phyloP scores from a whole-genome alignment of 2,329 filamentous ascomycete species.

The Botrytis hyacinthi region DNA sequence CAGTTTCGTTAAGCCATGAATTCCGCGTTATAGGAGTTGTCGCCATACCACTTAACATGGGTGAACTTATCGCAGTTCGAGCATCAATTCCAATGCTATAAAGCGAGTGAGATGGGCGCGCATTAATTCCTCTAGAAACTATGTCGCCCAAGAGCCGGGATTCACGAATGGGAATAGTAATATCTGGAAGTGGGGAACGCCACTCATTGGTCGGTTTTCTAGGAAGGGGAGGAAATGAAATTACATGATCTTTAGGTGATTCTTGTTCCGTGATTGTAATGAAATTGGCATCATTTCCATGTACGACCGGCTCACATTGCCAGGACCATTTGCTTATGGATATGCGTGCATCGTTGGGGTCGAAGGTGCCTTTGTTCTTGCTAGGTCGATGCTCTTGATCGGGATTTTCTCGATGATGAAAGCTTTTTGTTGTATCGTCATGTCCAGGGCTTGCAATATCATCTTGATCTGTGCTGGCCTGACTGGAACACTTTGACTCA shows the following conservation, averaged over 20 bases:
- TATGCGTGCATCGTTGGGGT: slow-evolving; percentile 27
- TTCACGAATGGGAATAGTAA: slow-evolving; percentile 17
- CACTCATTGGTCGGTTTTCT: slow-evolving; percentile 34
- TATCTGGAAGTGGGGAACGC: slow-evolving; percentile 34
- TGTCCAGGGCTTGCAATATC: background rate
- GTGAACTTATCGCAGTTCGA: slow-evolving; percentile 3
- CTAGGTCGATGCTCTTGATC: background rate
- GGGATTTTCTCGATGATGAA: background rate
- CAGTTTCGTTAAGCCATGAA: background rate
- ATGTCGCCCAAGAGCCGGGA: background rate
- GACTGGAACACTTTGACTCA: slow-evolving; percentile 6
- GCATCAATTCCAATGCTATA: slow-evolving; percentile 32
- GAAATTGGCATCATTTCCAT: slow-evolving; percentile 6
- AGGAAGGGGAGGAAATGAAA: slow-evolving; percentile 34
- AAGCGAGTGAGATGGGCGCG: slow-evolving; percentile 23
- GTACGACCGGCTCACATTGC: slow-evolving; percentile 20
- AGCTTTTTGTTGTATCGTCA: background rate
- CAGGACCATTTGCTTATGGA: slow-evolving; percentile 32
- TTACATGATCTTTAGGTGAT: slow-evolving; percentile 24
- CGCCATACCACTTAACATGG: background rate
- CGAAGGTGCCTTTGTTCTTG: slow-evolving; percentile 26
- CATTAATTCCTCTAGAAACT: background rate
- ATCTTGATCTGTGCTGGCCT: background rate
- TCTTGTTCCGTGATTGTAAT: slow-evolving; percentile 2
- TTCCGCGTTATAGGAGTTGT: background rate